Evolutionary conservation across 1,139 yeast genomes (phyloP).

Genomic region (Blastobotrys arbuscula): DNA sequence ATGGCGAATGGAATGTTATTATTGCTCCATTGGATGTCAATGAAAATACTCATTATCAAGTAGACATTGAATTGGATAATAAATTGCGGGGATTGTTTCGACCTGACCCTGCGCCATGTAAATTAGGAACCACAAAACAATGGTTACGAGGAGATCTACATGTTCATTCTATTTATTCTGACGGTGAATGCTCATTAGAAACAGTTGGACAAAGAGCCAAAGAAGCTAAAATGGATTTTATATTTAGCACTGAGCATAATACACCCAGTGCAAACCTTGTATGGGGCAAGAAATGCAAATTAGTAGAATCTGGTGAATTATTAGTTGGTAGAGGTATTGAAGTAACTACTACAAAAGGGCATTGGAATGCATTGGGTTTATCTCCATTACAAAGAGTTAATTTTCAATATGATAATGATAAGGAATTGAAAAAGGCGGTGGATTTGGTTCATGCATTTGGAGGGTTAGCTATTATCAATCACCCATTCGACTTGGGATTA

Average conservation of each 20-base stretch:
- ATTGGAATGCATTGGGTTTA: conserved; percentile 19
- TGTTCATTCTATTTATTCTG: conserved; percentile 17
- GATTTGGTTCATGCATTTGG: conserved; percentile 13
- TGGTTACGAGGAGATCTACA: conserved; percentile 20
- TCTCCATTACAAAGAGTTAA: conserved; percentile 16
- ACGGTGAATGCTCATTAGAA: conserved; percentile 14
- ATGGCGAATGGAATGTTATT: conserved; percentile 15
- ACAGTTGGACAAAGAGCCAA: conserved; percentile 11
- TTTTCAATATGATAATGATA: conserved; percentile 11
- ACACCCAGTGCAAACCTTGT: conserved; percentile 16
- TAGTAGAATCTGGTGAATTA: conserved; percentile 9
- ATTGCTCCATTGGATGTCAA: conserved; percentile 2
- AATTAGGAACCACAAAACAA: background rate
- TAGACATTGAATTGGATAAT: conserved; percentile 7
- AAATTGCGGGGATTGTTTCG: conserved; percentile 4
- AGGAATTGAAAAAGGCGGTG: conserved; percentile 8
- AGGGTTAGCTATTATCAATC: conserved; percentile 17
- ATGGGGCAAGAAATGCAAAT: conserved; percentile 13
- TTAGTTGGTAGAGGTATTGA: conserved; percentile 18
- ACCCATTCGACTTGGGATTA: conserved; percentile 15
- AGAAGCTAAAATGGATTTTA: conserved; percentile 13
- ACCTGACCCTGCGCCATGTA: conserved; percentile 13
- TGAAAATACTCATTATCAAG: background rate
- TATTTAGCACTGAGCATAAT: conserved; percentile 19
- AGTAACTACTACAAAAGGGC: conserved; percentile 18